A percentile compares a stretch with the other conserved stretches of the same genome.
Evolutionary conservation across 352 stramenopile species (phyloP).

Genomic region (Globisporangium perplexum): DNA sequence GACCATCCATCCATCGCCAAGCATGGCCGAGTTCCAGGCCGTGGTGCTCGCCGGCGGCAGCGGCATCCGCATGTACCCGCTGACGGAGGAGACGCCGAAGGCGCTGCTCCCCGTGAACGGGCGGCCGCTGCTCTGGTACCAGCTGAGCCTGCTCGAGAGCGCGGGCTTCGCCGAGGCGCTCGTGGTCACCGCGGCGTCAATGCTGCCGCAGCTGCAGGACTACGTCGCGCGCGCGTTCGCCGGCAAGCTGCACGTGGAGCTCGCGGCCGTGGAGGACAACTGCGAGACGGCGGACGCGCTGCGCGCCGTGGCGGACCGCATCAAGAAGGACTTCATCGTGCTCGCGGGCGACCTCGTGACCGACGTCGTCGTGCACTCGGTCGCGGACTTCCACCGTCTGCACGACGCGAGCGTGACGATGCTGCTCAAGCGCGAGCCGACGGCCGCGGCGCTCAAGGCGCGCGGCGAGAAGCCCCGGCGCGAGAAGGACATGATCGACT

Average conservation of each 20-base stretch:
- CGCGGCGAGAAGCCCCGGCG: constrained; percentile 68
- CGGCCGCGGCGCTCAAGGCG: constrained; percentile 20
- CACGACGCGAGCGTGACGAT: constrained; percentile 83
- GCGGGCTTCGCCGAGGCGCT: constrained; percentile 76
- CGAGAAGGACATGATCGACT: constrained; percentile 82
- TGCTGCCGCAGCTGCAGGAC: constrained; percentile 65
- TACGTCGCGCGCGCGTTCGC: constrained; percentile 76
- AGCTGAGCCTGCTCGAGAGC: constrained; percentile 71
- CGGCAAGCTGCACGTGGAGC: constrained; percentile 72
- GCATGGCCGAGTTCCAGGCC: constrained; percentile 83
- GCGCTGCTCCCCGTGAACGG: constrained; percentile 52
- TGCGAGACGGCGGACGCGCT: constrained; percentile 71
- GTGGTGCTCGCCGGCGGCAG: constrained; percentile 77
- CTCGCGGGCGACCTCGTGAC: constrained; percentile 74
- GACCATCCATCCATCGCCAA: too few species aligned
- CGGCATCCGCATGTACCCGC: constrained; percentile 70
- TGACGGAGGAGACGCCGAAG: constrained; percentile 79
- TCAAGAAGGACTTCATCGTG: constrained; percentile 81
- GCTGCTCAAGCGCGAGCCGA: constrained; percentile 58
- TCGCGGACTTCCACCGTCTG: constrained; percentile 79
- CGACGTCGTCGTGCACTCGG: constrained; percentile 72
- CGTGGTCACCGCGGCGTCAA: constrained; percentile 54
- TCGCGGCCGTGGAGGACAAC: constrained; percentile 69
- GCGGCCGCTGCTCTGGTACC: constrained; percentile 76
- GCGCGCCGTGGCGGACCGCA: constrained; percentile 63